Conservation (phyloP, 2,329 filamentous ascomycete species). For the Monosporascus sp. region DNA sequence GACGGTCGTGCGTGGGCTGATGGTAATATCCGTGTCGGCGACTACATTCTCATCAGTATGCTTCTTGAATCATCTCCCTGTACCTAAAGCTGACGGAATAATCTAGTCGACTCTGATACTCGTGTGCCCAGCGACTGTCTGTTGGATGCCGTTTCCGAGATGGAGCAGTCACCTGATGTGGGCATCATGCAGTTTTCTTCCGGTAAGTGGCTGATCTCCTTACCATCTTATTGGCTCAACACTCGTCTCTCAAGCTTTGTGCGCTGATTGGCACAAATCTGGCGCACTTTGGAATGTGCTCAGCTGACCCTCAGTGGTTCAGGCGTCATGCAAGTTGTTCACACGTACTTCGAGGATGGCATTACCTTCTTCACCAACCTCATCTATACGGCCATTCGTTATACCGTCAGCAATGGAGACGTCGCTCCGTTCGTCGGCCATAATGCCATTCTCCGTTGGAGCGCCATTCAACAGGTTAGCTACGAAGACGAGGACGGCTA, state of each 20-base stretch:
- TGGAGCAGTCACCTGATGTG: constrained; percentile 65
- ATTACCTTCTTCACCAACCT: constrained; percentile 73
- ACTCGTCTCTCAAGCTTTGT: too few relatives aligned
- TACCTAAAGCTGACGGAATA: constrained; percentile 2
- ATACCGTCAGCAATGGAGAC: constrained; percentile 66
- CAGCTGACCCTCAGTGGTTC: neutral
- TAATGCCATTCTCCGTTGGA: constrained; percentile 71
- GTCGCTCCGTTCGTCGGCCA: constrained; percentile 73
- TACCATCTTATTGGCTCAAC: too few relatives aligned
- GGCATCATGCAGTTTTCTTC: constrained; percentile 69
- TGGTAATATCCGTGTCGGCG: constrained; percentile 56
- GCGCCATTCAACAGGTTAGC: constrained; percentile 54
- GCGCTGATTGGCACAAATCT: too few relatives aligned
- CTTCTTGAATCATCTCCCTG: neutral
- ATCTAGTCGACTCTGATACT: constrained; percentile 59
- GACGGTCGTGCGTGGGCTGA: constrained; percentile 53
- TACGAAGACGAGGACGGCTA: constrained; percentile 53
- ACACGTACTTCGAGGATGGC: constrained; percentile 69
- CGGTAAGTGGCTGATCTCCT: neutral
- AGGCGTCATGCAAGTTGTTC: constrained; percentile 71
- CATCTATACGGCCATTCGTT: constrained; percentile 69
- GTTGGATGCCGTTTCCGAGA: constrained; percentile 65
- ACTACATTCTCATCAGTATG: constrained; percentile 56
- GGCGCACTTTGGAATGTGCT: neutral
- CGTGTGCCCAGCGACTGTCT: constrained; percentile 64